phyloP scores from a whole-genome alignment of 2,329 filamentous ascomycete species.

The Dendrostoma leiphaemia region DNA sequence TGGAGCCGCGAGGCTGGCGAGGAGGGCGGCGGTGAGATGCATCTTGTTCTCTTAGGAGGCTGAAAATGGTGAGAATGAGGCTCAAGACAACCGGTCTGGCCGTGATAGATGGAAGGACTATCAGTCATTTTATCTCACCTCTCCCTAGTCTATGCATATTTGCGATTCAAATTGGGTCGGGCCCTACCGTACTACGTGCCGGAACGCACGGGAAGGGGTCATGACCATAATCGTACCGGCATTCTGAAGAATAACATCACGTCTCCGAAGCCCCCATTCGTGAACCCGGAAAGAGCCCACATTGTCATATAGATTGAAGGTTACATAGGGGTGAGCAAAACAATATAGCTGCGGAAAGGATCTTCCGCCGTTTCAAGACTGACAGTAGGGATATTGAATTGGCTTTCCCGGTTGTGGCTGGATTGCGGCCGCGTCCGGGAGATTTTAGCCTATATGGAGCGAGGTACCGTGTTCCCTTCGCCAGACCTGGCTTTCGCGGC shows the following conservation, averaged over 20 bases:
- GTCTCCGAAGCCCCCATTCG: neutral
- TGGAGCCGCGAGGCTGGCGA: conserved; percentile 3
- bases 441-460: neutral
- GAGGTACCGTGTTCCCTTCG: neutral
- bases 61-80: too few relatives aligned
- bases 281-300: neutral
- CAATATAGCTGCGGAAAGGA: neutral
- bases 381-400: neutral
- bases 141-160: neutral
- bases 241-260: neutral
- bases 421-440: neutral
- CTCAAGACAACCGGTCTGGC: too few relatives aligned
- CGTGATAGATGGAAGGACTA: neutral
- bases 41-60: too few relatives aligned
- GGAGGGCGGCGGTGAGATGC: too few relatives aligned
- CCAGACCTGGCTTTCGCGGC: too few relatives aligned
- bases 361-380: neutral
- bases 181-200: neutral
- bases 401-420: neutral
- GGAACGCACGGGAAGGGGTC: neutral
- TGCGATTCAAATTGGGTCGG: too few relatives aligned
- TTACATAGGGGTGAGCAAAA: neutral
- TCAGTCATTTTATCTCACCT: neutral
- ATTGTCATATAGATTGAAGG: neutral
- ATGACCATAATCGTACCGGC: neutral